Conservation (phyloP, 257 asterid species). For the Perilla frutescens region DNA sequence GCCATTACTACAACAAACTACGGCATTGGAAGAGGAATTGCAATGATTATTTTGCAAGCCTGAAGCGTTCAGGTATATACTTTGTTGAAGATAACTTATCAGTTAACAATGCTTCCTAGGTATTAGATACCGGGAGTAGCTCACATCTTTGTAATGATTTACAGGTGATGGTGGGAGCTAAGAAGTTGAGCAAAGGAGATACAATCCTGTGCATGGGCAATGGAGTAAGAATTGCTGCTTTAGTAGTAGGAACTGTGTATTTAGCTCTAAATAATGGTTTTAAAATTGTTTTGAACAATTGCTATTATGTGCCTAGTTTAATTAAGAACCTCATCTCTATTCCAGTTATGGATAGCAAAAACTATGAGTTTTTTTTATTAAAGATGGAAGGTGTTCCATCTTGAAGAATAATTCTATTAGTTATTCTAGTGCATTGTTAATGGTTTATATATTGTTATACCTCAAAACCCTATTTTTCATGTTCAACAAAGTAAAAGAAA, state of each 20-base stretch:
- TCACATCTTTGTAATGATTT: background rate
- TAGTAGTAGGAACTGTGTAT: background rate
- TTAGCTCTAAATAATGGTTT: slow-evolving; percentile 1
- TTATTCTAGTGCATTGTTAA: background rate
- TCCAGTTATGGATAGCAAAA: background rate
- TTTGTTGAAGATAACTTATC: too few relatives aligned
- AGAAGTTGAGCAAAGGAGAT: background rate
- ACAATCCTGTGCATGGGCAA: background rate
- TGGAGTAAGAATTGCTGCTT: background rate
- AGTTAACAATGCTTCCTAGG: slow-evolving; percentile 6
- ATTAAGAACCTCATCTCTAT: slow-evolving; percentile 9
- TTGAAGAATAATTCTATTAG: background rate
- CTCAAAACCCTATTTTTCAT: background rate
- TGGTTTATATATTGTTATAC: background rate
- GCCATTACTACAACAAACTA: background rate
- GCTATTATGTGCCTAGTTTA: background rate
- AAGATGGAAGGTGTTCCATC: background rate
- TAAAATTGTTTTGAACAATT: background rate
- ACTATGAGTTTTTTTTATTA: background rate
- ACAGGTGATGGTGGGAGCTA: background rate
- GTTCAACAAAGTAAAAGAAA: too few relatives aligned
- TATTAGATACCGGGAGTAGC: background rate
- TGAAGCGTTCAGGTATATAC: background rate
- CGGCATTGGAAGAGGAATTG: slow-evolving; percentile 9
- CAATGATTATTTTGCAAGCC: background rate